A percentile compares a stretch with the other conserved stretches of the same genome.
phyloP scores from a whole-genome alignment of 2,329 filamentous ascomycete species.

The Endocalyx cinctus region DNA sequence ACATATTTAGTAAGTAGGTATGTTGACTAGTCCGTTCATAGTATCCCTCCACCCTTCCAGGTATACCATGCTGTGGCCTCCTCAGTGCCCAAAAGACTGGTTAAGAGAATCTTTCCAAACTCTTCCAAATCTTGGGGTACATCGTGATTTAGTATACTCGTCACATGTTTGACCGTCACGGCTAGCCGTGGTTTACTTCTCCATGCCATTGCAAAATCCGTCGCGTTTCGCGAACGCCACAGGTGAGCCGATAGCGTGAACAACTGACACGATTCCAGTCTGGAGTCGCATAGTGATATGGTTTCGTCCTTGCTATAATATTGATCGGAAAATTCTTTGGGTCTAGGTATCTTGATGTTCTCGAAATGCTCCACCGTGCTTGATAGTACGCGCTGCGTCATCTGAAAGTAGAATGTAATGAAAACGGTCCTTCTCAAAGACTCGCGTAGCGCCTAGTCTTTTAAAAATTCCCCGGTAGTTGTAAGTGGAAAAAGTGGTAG shows the following conservation, averaged over 20 bases:
- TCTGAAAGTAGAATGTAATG: conserved; percentile 8
- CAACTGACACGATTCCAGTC: conserved; percentile 7
- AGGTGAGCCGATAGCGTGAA: conserved; percentile 16
- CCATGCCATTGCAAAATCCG: conserved; percentile 15
- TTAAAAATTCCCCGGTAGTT: conserved; percentile 8
- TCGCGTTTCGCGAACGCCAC: conserved; percentile 11
- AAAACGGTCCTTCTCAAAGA: conserved; percentile 11
- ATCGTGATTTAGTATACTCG: conserved; percentile 1
- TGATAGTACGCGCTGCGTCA: no score
- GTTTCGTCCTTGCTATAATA: no score
- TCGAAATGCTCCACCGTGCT: no score
- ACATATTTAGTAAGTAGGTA: no score
- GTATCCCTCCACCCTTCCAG: conserved; percentile 9
- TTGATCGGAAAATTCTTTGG: no score
- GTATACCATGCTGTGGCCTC: conserved; percentile 13
- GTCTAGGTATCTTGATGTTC: no score
- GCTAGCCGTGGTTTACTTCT: conserved; percentile 9
- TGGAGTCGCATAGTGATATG: conserved; percentile 7
- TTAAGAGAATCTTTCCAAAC: conserved; percentile 12
- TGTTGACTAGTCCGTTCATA: no score
- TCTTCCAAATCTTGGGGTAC: conserved; percentile 11
- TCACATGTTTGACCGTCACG: conserved; percentile 6
- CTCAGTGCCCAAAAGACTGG: conserved; percentile 9
- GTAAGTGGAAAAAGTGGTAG: conserved; percentile 11
- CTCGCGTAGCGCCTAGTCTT: conserved; percentile 13